Conservation (phyloP, 1,139 yeast species). For the Candida smagusa region DNA sequence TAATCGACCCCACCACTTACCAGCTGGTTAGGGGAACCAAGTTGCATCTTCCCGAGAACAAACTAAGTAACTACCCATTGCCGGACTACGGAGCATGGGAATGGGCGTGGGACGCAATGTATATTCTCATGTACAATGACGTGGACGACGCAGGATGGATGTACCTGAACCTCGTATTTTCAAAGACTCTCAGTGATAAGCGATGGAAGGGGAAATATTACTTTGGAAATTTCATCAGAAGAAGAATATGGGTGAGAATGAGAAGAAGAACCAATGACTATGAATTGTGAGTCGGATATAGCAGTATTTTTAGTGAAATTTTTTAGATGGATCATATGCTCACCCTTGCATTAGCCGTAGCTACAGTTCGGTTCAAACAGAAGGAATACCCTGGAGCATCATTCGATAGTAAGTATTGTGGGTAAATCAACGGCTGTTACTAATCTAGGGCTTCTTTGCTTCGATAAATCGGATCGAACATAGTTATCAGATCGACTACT, state of each 20-base stretch:
- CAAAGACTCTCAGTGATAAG: constrained; percentile 38
- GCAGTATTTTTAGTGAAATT: not conserved
- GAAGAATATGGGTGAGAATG: constrained; percentile 59
- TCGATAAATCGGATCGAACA: too few relatives aligned
- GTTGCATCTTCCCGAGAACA: constrained; percentile 26
- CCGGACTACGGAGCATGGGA: constrained; percentile 63
- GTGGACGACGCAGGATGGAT: constrained; percentile 81
- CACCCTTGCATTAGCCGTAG: constrained; percentile 2
- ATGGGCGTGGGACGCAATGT: constrained; percentile 76
- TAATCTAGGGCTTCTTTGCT: too few relatives aligned
- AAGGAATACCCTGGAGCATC: not conserved
- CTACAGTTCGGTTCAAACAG: constrained; percentile 2
- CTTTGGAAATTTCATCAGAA: constrained; percentile 53
- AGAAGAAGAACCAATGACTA: constrained; percentile 14
- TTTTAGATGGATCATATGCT: not conserved
- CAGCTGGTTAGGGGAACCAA: constrained; percentile 31
- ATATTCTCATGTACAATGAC: constrained; percentile 66
- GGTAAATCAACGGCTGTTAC: not conserved
- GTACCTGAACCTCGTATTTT: constrained; percentile 50
- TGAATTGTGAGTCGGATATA: not conserved
- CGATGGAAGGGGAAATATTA: constrained; percentile 62
- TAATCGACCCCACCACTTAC: constrained; percentile 55
- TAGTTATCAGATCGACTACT: too few relatives aligned
- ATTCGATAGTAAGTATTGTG: not conserved
- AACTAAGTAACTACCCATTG: constrained; percentile 47